Evolutionary conservation across 2,329 filamentous ascomycete species (phyloP), one percentile per base, ranked within the genome.

Genomic region (Fusarium sambucinum): DNA sequence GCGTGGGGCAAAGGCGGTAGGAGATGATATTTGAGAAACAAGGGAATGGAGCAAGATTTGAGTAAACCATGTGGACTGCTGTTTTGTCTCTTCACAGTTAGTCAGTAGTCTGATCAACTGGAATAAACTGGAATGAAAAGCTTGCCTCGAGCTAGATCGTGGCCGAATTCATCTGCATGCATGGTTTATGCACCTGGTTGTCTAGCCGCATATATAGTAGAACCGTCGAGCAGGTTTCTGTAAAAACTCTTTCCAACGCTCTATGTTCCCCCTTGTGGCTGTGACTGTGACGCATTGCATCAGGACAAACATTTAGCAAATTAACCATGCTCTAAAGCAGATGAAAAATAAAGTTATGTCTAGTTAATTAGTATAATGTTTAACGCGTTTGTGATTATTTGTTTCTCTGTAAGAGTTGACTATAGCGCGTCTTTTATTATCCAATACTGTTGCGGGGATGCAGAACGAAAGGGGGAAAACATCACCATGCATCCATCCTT

Each of bases 351-450:
- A 48, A 64, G 59, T 64, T 59, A 40, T 63, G 64, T 42, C 44
- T 61, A 37, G 58, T 14, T 54, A 19, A 23, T 48, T 17, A 17
- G 21, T 12, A 3, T 42, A 10, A 17, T n/a, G 17, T 48, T 37
- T 35, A 53, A 67, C 62, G 62, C 72, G 66, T 69, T 21, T 69
- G 37, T 53, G 42, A 53, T 51, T 23, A 38, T 51, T 54, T 68
- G 50, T 23, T 40, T 14, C 35, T 29, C 25, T 38, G 14, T 16
- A 29, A 38, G 19, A 37, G 13, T 19, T 19, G 33, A 48, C 35
- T 48, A 40, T 58, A 63, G 63, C 70, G 72, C 64, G 66, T 74
- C 61, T 33, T 71, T 59, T 65, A n/a, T 51, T 40, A 51, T 51
- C 47, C 47, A 51, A 50, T 41, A 53, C 37, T 55, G 50, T 70